Percentiles rank a stretch among this genome's conserved stretches.
Evolutionary conservation across 106 monocot genomes (phyloP).

Genomic region (Amphibolis antarctica): DNA sequence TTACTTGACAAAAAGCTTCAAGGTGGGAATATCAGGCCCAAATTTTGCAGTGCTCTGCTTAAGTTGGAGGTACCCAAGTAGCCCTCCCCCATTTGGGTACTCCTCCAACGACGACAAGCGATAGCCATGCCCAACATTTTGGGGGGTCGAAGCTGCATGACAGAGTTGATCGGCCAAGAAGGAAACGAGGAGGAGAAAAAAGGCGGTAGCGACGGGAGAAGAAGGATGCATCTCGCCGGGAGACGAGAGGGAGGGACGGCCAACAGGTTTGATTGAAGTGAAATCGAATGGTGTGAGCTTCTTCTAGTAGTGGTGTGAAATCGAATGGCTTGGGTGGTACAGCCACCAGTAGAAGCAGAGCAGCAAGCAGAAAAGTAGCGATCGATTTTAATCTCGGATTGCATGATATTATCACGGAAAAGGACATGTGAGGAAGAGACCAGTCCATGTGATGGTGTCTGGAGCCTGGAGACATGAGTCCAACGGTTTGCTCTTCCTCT

Average conservation of each 20-base stretch:
- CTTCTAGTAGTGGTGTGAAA: no score
- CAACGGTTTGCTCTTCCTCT: no score
- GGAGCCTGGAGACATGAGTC: no score
- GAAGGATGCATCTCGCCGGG: no score
- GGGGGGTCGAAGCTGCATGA: neutral
- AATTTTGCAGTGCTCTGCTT: constrained; percentile 59
- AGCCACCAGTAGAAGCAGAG: neutral
- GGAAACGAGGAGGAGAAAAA: neutral
- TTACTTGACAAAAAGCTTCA: constrained; percentile 86
- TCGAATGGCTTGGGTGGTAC: neutral
- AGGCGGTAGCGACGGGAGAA: neutral
- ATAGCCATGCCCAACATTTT: constrained; percentile 54
- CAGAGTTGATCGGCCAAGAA: neutral
- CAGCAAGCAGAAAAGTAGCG: neutral
- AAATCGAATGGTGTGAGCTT: neutral
- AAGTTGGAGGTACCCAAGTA: constrained; percentile 55
- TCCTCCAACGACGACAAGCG: constrained; percentile 50
- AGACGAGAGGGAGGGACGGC: neutral
- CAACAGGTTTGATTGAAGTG: no score
- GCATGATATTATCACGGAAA: neutral
- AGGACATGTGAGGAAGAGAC: neutral
- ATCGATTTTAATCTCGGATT: neutral
- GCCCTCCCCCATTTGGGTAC: constrained; percentile 39
- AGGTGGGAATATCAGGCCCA: constrained; percentile 68
- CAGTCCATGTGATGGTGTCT: no score